A percentile compares a stretch with the other conserved stretches of the same genome.
Evolutionary conservation across 495 filamentous ascomycete genomes (phyloP).

Genomic region (Neurospora sp.): DNA sequence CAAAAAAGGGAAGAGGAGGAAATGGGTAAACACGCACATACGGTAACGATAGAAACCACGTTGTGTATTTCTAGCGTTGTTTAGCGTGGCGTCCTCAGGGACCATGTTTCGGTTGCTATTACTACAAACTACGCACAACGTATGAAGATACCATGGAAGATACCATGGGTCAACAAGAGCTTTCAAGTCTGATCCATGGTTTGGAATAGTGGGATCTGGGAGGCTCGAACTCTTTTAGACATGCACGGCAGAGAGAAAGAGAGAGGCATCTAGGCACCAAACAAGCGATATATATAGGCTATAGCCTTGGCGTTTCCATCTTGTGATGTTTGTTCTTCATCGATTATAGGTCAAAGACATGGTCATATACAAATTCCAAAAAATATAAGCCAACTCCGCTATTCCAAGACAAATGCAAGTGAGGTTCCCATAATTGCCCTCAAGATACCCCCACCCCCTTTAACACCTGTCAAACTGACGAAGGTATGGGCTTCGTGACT

Average conservation of each 20-base stretch:
- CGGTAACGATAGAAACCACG: background rate
- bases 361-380: background rate
- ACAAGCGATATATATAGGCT: background rate
- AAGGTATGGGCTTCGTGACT: background rate
- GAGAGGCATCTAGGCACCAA: background rate
- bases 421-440: background rate
- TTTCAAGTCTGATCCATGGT: background rate
- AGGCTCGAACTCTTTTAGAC: background rate
- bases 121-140: background rate
- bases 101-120: background rate
- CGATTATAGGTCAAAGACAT: background rate
- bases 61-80: background rate
- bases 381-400: background rate
- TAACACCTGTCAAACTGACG: background rate
- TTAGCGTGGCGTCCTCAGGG: background rate
- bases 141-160: background rate
- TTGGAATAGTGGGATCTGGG: background rate
- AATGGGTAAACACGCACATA: background rate
- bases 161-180: background rate
- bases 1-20: background rate
- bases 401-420: background rate
- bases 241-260: background rate
- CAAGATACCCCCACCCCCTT: background rate
- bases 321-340: background rate
- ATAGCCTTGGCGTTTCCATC: background rate